These are phyloP conservation scores for Waltergamsia citrina DNA, from an alignment of 2,329 filamentous ascomycete genomes.

Conservation along the genomic window DNA sequence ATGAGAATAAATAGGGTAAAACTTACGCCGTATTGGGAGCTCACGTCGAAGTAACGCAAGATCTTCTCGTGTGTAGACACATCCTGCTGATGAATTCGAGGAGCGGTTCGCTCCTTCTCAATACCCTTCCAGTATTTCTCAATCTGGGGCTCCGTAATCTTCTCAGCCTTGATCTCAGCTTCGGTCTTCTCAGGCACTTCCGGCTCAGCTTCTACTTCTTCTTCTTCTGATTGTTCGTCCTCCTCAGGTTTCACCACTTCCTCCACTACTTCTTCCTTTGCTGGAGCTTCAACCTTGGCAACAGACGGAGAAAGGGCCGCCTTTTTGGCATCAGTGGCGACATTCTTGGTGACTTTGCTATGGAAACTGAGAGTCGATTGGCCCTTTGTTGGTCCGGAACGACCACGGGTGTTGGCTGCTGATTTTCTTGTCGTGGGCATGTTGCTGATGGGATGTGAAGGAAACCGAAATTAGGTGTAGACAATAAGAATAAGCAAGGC, in stretches of 20 bases:
- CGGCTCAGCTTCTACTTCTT: constrained; percentile 8
- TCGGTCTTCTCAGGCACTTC: constrained; percentile 14
- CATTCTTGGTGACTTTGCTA: constrained; percentile 44
- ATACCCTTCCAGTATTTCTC: constrained; percentile 68
- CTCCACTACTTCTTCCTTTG: constrained; percentile 8
- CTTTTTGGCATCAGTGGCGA: constrained; percentile 37
- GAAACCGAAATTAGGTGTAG: not conserved
- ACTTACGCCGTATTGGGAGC: constrained; percentile 83
- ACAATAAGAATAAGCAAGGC: not conserved
- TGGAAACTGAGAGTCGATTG: constrained; percentile 51
- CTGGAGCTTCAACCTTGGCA: constrained; percentile 20
- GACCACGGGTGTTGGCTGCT: constrained; percentile 24
- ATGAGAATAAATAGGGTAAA: constrained; percentile 6
- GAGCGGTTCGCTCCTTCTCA: constrained; percentile 58
- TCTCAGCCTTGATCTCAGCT: constrained; percentile 48
- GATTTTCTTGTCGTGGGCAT: constrained; percentile 44
- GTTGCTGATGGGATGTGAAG: constrained; percentile 8
- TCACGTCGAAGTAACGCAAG: constrained; percentile 85
- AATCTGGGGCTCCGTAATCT: constrained; percentile 59
- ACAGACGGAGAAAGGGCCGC: constrained; percentile 21
- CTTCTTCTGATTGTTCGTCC: constrained; percentile 9
- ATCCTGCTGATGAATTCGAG: constrained; percentile 68
- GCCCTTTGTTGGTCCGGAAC: constrained; percentile 27
- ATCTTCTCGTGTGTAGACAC: constrained; percentile 74
- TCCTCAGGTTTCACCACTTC: constrained; percentile 9